Conservation (phyloP, 805 yeast genomes). For the Osmozyma mogii region DNA sequence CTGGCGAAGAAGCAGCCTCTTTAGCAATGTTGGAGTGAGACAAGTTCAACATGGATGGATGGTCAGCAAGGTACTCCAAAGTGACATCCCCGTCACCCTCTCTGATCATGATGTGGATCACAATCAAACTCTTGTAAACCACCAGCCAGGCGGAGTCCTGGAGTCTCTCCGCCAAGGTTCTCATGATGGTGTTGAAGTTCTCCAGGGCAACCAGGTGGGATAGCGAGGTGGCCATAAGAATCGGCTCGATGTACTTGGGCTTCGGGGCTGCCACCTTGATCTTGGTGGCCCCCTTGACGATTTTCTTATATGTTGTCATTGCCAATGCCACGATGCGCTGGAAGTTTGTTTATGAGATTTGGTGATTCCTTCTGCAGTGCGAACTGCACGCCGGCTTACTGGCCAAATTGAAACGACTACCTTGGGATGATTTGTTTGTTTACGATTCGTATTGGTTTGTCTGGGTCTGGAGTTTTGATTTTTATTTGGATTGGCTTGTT, state of each 20-base stretch:
- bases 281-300: conserved; percentile 54
- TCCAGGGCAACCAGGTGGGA: conserved; percentile 35
- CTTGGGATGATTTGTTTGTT: too few relatives aligned
- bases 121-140: conserved; percentile 77
- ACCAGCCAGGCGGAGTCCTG: conserved; percentile 87
- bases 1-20: conserved; percentile 34
- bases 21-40: conserved; percentile 30
- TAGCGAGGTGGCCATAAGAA: conserved; percentile 59
- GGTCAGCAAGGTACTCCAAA: conserved; percentile 46
- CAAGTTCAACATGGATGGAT: conserved; percentile 43
- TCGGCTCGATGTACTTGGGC: conserved; percentile 91
- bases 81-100: conserved; percentile 84
- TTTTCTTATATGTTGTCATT: conserved; percentile 45
- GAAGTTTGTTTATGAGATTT: too few relatives aligned
- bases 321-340: too few relatives aligned
- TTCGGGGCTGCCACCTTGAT: conserved; percentile 91
- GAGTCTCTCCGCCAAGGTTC: conserved; percentile 51
- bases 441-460: too few relatives aligned
- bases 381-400: too few relatives aligned
- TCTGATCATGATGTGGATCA: conserved; percentile 82
- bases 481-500: too few relatives aligned
- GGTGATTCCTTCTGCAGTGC: too few relatives aligned
- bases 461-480: too few relatives aligned
- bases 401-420: too few relatives aligned
- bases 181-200: conserved; percentile 63